These are phyloP conservation scores for Dryas alaskensis DNA, from an alignment of 306 rosid species.

Conservation along the genomic window DNA sequence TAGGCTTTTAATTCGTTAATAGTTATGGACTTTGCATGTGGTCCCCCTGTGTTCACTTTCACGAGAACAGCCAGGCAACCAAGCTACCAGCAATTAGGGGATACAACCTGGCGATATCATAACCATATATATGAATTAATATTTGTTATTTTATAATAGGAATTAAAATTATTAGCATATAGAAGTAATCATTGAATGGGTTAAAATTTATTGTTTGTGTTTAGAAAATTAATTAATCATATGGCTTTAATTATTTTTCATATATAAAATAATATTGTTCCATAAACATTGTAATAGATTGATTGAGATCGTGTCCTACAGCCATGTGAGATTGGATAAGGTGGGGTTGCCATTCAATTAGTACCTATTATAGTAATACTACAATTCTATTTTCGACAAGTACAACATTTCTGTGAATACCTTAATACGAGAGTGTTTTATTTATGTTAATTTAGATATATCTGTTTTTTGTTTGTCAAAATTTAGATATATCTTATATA, in stretches of 20 bases:
- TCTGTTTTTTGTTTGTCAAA: too few relatives aligned
- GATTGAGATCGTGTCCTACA: neutral
- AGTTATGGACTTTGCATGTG: neutral
- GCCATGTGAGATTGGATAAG: conserved; percentile 19
- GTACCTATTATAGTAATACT: neutral
- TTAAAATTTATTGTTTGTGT: neutral
- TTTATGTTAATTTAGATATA: too few relatives aligned
- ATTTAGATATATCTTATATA: too few relatives aligned
- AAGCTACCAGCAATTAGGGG: neutral
- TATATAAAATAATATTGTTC: neutral
- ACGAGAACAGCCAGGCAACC: conserved; percentile 4
- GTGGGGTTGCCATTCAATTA: neutral
- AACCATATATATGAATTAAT: too few relatives aligned
- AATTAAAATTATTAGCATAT: too few relatives aligned
- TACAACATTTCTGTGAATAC: too few relatives aligned
- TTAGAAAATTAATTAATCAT: neutral
- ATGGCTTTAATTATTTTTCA: neutral
- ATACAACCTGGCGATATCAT: conserved; percentile 13
- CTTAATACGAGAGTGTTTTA: too few relatives aligned
- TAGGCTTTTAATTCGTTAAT: neutral
- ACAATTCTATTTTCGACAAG: too few relatives aligned
- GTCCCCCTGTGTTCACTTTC: conserved; percentile 8
- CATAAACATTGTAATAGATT: neutral
- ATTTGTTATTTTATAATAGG: too few relatives aligned
- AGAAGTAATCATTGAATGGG: neutral